Conservation (phyloP, 164 flowering plant genomes). For the Annona squamosa region DNA sequence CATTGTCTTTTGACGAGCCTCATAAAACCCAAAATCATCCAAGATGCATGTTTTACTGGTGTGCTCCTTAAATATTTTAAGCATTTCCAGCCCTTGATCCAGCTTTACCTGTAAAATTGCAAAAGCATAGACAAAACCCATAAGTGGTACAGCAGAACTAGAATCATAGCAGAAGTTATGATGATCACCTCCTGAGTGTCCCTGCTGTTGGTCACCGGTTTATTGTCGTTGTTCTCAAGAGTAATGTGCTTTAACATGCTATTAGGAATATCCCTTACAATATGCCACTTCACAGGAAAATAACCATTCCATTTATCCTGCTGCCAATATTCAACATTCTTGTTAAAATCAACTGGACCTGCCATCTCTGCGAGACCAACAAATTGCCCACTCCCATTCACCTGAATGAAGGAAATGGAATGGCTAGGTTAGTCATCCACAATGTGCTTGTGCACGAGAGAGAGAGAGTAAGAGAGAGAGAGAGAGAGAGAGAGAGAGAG, state of each 20-base stretch:
- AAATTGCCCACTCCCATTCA: constrained; percentile 89
- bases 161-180: neutral
- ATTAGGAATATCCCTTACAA: constrained; percentile 85
- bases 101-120: constrained; percentile 46
- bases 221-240: constrained; percentile 80
- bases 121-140: neutral
- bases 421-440: neutral
- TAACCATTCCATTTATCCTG: constrained; percentile 91
- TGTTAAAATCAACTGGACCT: constrained; percentile 78
- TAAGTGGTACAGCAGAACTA: neutral
- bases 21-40: constrained; percentile 87
- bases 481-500: constrained; percentile 8
- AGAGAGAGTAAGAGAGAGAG: neutral
- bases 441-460: neutral
- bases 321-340: constrained; percentile 76
- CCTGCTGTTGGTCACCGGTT: constrained; percentile 85
- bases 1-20: constrained; percentile 62
- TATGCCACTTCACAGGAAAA: constrained; percentile 86
- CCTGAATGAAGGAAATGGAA: constrained; percentile 28
- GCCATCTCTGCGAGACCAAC: constrained; percentile 85
- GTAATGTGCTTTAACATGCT: constrained; percentile 67
- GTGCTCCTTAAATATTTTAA: constrained; percentile 75
- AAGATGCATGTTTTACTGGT: constrained; percentile 55
- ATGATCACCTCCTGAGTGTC: constrained; percentile 74
- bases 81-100: constrained; percentile 71